Percentiles rank a stretch among this genome's conserved stretches.
phyloP scores from a whole-genome alignment of 2,329 filamentous ascomycete species.

The Fragosphaeria purpurea region DNA sequence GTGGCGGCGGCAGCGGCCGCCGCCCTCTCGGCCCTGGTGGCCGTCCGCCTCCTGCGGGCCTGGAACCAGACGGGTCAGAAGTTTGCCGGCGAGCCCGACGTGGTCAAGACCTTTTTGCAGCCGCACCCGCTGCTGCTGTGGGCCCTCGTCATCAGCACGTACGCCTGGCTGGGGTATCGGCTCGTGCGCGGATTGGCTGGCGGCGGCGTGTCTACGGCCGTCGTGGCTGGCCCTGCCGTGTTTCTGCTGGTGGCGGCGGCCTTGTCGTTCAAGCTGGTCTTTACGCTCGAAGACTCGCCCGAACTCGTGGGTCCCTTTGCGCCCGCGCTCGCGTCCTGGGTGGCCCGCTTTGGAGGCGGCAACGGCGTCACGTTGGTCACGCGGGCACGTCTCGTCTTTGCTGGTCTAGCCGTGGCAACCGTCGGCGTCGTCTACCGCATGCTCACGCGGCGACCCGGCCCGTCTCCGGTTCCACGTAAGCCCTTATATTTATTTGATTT shows the following conservation, averaged over 20 bases:
- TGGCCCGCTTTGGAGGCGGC: constrained; percentile 23
- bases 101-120: constrained; percentile 62
- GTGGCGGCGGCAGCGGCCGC: background rate
- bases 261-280: constrained; percentile 79
- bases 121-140: constrained; percentile 61
- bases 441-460: constrained; percentile 19
- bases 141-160: constrained; percentile 59
- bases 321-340: constrained; percentile 27
- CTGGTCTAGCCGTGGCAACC: constrained; percentile 31
- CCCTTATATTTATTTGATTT: background rate
- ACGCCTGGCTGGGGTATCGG: constrained; percentile 47
- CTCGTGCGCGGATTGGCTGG: constrained; percentile 22
- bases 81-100: constrained; percentile 80
- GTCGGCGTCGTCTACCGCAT: constrained; percentile 30
- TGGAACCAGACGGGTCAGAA: constrained; percentile 99
- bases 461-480: constrained; percentile 1
- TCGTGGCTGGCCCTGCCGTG: constrained; percentile 28
- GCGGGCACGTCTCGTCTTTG: constrained; percentile 41
- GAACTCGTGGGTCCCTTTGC: constrained; percentile 55
- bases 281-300: constrained; percentile 78
- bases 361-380: constrained; percentile 35
- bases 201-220: constrained; percentile 23
- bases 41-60: constrained; percentile 58
- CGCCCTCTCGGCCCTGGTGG: constrained; percentile 40
- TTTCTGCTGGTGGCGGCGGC: constrained; percentile 39